These are phyloP conservation scores for Spinacia oleracea DNA, from an alignment of 179 eudicot genomes.

Conservation along the genomic window DNA sequence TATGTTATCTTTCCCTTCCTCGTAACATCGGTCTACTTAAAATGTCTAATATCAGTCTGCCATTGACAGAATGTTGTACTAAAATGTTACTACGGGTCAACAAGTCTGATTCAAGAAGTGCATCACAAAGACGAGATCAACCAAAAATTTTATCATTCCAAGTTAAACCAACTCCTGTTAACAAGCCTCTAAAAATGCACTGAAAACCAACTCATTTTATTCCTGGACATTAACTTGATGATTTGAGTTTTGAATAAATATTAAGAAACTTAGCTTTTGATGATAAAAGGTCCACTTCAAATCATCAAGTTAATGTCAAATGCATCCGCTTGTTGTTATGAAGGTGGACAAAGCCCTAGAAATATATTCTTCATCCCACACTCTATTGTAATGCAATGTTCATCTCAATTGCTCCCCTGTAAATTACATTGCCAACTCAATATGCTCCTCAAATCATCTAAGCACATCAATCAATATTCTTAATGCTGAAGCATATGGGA, in stretches of 20 bases:
- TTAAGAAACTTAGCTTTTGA: neutral
- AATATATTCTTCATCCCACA: neutral
- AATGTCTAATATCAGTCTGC: neutral
- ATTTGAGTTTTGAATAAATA: too few relatives aligned
- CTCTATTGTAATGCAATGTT: neutral
- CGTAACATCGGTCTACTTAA: neutral
- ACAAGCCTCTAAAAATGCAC: too few relatives aligned
- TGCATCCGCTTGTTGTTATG: neutral
- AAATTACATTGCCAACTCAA: neutral
- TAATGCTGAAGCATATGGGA: neutral
- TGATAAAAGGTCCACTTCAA: neutral
- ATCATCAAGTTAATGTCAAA: neutral
- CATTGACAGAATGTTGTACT: too few relatives aligned
- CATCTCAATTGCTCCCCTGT: neutral
- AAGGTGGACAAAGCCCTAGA: neutral
- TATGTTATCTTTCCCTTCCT: too few relatives aligned
- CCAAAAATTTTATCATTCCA: too few relatives aligned
- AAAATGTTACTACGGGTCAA: too few relatives aligned
- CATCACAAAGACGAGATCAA: too few relatives aligned
- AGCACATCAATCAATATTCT: neutral
- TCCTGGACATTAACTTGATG: too few relatives aligned
- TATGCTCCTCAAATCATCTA: neutral
- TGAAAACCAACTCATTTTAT: too few relatives aligned
- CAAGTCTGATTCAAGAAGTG: too few relatives aligned
- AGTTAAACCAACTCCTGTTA: too few relatives aligned